These are phyloP conservation scores for Nitzschia inconspicua DNA, from an alignment of 108 stramenopile genomes.

Conservation along the genomic window DNA sequence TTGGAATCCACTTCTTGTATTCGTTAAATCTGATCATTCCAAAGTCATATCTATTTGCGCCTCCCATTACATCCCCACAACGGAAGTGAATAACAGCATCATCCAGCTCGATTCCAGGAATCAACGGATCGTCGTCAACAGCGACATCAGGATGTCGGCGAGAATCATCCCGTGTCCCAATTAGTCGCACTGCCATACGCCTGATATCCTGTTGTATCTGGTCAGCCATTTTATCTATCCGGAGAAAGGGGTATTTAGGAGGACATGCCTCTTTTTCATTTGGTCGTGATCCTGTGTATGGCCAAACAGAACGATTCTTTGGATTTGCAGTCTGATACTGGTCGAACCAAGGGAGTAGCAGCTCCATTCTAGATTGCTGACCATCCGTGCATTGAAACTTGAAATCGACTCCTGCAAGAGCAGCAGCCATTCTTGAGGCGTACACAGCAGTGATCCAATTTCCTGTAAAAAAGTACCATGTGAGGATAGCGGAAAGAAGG, in stretches of 20 bases:
- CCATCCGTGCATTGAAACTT: constrained; percentile 22
- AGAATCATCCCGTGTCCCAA: constrained; percentile 7
- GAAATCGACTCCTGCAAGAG: constrained; percentile 23
- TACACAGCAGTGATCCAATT: constrained; percentile 29
- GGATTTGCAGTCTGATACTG: constrained; percentile 2
- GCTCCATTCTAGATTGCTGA: background rate
- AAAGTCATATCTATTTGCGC: constrained; percentile 12
- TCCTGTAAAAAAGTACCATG: too few relatives aligned
- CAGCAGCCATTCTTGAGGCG: constrained; percentile 14
- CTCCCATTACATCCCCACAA: constrained; percentile 37
- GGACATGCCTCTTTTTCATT: constrained; percentile 12
- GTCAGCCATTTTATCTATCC: constrained; percentile 18
- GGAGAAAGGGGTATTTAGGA: constrained; percentile 12
- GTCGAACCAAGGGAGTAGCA: constrained; percentile 29
- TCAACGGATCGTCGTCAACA: constrained; percentile 7
- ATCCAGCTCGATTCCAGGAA: constrained; percentile 21
- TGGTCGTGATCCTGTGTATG: constrained; percentile 9
- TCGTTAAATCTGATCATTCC: constrained; percentile 33
- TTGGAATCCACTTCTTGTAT: constrained; percentile 24
- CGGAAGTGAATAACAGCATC: constrained; percentile 44
- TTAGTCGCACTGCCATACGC: constrained; percentile 21
- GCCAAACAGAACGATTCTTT: constrained; percentile 13
- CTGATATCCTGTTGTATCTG: constrained; percentile 26
- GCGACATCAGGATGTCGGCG: constrained; percentile 12
- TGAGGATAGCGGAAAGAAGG: too few relatives aligned